Base-by-base conservation (phyloP, 306 rosid species). In the Fragaria ananassa region DNA sequence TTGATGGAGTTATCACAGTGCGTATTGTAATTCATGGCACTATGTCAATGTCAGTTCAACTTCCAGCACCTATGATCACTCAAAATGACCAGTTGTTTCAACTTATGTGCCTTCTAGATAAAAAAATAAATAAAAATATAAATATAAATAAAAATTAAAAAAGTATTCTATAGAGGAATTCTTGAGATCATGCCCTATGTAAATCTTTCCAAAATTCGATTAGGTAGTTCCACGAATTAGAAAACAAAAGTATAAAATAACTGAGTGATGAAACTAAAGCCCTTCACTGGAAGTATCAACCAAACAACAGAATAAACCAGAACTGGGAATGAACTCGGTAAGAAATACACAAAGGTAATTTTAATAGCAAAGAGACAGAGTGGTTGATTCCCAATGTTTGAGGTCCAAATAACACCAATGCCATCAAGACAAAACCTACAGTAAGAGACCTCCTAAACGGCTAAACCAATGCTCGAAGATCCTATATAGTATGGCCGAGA, bases 1-100 rank as follows among this genome's bases (percentile, higher is more conserved):
- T 44, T 92, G n/a, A 84, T 89, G 85, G 90, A 88, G 51, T 31
- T 90, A 18, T 90, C 44, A 41, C 87, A 78, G 31, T 44, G 76
- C 87, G 76, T 86, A 74, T 92, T 34, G 85, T 29, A n/a, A 60
- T 84, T 69, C 86, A 90, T 0, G 91, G 88, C 44, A 41, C 9
- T 41, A 41, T 41, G 44, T 41, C 10, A 41, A 41, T 41, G 13
- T 21, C 4, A n/a, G 21, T n/a, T n/a, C 8, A 19, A 21, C 29
- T 56, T 56, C 29, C 13, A 8, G 14, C 29, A 56, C 13, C 31
- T 56, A 21, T 56, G 29, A 56, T 7, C 31, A 1, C 27, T 57
- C 14, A 23, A 1, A 56, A 19, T 21, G 34, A 3, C 15, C 63
- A 3, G 31, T 57, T 19, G 25, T 46, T 29, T 9, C 29, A 62